Percentiles rank a stretch among this genome's conserved stretches.
These are phyloP conservation scores for Aspergillus arachidicola DNA, from an alignment of 2,329 filamentous ascomycete genomes.

Conservation along the genomic window DNA sequence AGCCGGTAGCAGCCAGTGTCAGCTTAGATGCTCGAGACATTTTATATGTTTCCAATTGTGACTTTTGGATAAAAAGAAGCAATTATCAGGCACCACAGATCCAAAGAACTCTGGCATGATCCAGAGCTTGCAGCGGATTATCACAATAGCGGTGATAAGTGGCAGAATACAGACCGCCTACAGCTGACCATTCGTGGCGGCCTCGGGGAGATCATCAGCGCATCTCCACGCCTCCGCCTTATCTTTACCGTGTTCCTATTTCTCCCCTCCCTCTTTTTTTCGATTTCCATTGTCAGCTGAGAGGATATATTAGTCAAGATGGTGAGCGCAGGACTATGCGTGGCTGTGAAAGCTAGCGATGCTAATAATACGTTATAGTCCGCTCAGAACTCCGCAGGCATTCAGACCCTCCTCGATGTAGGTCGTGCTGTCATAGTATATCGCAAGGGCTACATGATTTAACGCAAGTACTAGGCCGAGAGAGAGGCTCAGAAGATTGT, in stretches of 20 bases:
- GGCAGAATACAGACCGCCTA: slow-evolving; percentile 40
- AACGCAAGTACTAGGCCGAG: slow-evolving; percentile 69
- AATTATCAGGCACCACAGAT: neutral
- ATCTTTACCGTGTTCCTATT: slow-evolving; percentile 15
- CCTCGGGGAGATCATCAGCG: slow-evolving; percentile 25
- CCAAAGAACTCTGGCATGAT: neutral
- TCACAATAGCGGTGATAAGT: slow-evolving; percentile 31
- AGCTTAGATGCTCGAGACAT: slow-evolving; percentile 94
- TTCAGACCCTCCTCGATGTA: slow-evolving; percentile 98
- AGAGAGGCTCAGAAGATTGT: slow-evolving; percentile 99
- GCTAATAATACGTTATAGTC: slow-evolving; percentile 60
- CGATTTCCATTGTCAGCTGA: slow-evolving; percentile 8
- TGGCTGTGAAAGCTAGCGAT: slow-evolving; percentile 8
- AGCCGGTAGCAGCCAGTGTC: slow-evolving; percentile 76
- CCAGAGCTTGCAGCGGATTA: slow-evolving; percentile 14
- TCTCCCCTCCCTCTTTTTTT: slow-evolving; percentile 12
- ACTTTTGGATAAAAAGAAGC: neutral
- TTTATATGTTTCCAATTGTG: neutral
- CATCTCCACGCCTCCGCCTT: slow-evolving; percentile 29
- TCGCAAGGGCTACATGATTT: slow-evolving; percentile 9
- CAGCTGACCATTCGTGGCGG: slow-evolving; percentile 31
- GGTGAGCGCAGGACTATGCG: slow-evolving; percentile 26
- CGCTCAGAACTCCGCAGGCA: slow-evolving; percentile 96
- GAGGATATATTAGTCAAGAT: slow-evolving; percentile 26
- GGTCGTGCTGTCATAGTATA: slow-evolving; percentile 36